phyloP scores from a whole-genome alignment of 1,284 basidiomycete genomes.

The Ganoderma meredithae region DNA sequence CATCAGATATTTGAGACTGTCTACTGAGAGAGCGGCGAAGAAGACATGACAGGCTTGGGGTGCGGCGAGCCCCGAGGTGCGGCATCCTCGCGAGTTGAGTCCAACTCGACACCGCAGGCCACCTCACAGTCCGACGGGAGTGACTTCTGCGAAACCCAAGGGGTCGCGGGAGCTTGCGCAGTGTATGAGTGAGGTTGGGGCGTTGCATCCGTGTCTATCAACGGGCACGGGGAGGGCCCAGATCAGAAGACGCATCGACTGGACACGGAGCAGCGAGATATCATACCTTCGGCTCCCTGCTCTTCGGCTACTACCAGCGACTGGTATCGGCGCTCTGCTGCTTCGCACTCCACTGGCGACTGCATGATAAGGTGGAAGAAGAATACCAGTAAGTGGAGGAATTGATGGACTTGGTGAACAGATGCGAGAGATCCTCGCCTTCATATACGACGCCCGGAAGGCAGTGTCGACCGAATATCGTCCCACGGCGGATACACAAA shows the following conservation, averaged over 20 bases:
- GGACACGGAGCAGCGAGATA: background rate
- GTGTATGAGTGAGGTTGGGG: background rate
- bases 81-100: background rate
- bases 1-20: too few relatives aligned
- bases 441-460: background rate
- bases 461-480: background rate
- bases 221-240: background rate
- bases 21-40: background rate
- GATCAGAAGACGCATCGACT: background rate
- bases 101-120: background rate
- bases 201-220: background rate
- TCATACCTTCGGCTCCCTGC: background rate
- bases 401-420: background rate
- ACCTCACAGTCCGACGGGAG: background rate
- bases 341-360: background rate
- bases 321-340: conserved; percentile 2
- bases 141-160: background rate
- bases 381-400: background rate
- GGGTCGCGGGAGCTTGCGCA: background rate
- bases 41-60: background rate
- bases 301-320: background rate
- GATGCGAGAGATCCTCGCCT: background rate
- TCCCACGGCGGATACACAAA: background rate
- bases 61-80: background rate
- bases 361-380: background rate